Evolutionary conservation across 495 filamentous ascomycete genomes (phyloP), one percentile per base, ranked within the genome.

Genomic region (Neurospora sp.): DNA sequence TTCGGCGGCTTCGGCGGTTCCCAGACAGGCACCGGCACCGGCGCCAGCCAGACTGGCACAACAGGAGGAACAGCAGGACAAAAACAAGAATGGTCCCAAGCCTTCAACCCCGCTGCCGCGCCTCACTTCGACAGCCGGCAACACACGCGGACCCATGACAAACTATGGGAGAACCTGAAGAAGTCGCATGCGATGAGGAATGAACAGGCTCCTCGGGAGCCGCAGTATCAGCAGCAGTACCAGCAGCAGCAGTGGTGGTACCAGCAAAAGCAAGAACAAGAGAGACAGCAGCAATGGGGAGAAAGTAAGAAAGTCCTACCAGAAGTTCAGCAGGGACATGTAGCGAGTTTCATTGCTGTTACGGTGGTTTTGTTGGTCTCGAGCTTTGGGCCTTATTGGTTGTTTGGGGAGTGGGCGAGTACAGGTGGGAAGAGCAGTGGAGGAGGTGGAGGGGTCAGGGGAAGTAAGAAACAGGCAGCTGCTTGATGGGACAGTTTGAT

Each of bases 121-220:
- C 87, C 87, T 20, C 93, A 96, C 81, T 91, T 89, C 74, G 84
- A 88, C 73, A 91, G 87, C 44, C 91, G 90, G 38, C 73, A 77
- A 72, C 87, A 89, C 69, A 86, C 93, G 78, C 88, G 91, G 79
- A 79, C 79, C 76, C 81, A 65, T 1, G 53, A 65, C 0, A 2
- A 65, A 4, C 27, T 65, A 0, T 65, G 53, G 53, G 53, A 65
- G 3, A 65, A 65, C 7, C 1, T 65, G 14, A 65, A 37, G 14
- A 17, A 17, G 14, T 31, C 53, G 6, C 53, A 65, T 16, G 53
- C 53, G 14, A 16, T 27, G 5, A 65, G 48, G 22, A 12, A 22
- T 3, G 48, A 22, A 2, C 9, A 16, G 27, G 53, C 53, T 35
- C 35, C 35, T 35, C 6, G 53, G 5, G 5, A 61, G 53, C 53